Evolutionary conservation across 176 grass and related monocot species (phyloP), one percentile per base, ranked within the genome.

Genomic region (Poa annua): DNA sequence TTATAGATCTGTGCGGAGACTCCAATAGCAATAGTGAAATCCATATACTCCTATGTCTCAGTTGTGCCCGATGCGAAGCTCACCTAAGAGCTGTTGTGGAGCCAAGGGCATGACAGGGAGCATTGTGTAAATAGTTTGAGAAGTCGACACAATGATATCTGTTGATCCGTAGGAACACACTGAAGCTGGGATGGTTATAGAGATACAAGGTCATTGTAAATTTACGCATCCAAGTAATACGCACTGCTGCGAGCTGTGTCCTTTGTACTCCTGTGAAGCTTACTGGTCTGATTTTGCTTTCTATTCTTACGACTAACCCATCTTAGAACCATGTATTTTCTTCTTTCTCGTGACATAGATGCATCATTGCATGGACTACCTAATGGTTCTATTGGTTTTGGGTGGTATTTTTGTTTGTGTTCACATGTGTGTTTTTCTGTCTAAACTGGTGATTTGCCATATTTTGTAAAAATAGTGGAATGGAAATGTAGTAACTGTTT

Each of bases 221-320:
- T 24, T 16, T 24, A 41, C 38, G 44, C 41, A 38, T 38, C 65
- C 20, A 7, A 19, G 53, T 71, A 73, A 25, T 83, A 71, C 42
- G 19, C 11, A 54, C 3, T 59, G 52, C 66, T 72, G 80, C 11
- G 3, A 48, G 34, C 33, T 82, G 56, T 8, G 4, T 48, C 39
- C 22, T 64, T 49, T 49, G 59, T 64, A 63, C 22, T 49, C 39
- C 47, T 65, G 38, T 19, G 41, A 65, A 48, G 25, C 42, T 51
- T 80, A 50, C 22, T 50, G 77, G n/a, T 26, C 17, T 47, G 2
- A 33, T 73, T 54, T 44, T 61, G 11, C 33, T 63, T 64, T 73
- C 25, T 64, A 3, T 79, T 88, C 35, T 83, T 14, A 32, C 8
- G 77, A 64, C 53, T 53, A 13, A 44, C 78, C 65, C n/a, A 78